Evolutionary conservation across 805 yeast species (phyloP), one percentile per base, ranked within the genome.

Genomic region (Nakazawaea sp.): DNA sequence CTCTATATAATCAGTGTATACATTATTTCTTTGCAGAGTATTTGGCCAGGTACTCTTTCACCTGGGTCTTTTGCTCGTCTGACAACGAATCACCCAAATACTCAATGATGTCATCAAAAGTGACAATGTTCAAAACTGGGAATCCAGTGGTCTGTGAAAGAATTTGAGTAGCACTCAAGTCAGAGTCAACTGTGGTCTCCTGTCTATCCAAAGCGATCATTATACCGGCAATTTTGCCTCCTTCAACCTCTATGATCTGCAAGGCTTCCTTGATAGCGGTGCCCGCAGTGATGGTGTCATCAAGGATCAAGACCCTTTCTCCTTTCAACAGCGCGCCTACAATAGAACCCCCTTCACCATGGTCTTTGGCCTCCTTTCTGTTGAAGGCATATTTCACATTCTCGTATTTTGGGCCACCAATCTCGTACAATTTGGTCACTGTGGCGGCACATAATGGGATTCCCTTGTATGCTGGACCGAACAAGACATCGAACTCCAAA

Each of bases 401-500:
- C 35, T 75, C 77, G 53, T 76, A 88, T 53, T 81, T 79, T 40
- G 73, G 75, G n/a, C 87, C 86, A 42, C 86, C 92, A 47, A 88
- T 68, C 62, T 92, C 97, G 26, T 90, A 92, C 43, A 92, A 70
- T 60, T 92, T 90, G 41, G 92, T 90, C 42, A 84, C 87, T 12
- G 96, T 87, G 44, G 90, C 73, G 4, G 97, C 95, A 36, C 95
- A 95, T 40, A 90, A 70, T 17, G 98, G 95, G 50, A 90, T 90
- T 15, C 98, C 98, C 64, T 92, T 92, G 64, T 90, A 90, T 20
- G 98, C 98, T 9, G 98, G 98, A 6, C 98, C 98, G 54, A 90
- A 90, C 38, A 90, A 65, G 30, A 92, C 78, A 52, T 90, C 97
- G 50, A 90, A 89, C 56, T 88, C 81, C 35, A 90, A 53, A 5